Conservation (phyloP, 192 early-diverging fungal genomes). For the Backusella macrospora region DNA sequence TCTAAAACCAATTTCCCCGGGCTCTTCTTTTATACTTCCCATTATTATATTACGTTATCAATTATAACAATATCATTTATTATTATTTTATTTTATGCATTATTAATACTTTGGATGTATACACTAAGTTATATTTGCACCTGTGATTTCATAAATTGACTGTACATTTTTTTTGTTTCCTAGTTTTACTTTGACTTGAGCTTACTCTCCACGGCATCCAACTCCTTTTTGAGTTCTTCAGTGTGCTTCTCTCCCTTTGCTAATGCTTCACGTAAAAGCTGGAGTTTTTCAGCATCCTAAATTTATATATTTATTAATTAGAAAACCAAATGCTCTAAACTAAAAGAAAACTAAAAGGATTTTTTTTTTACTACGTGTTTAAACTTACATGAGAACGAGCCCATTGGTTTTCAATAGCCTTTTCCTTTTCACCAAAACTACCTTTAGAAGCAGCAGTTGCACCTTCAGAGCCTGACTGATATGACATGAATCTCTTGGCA, state of each 20-base stretch:
- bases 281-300: conserved; percentile 45
- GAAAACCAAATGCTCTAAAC: neutral
- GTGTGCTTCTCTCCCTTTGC: conserved; percentile 35
- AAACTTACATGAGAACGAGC: conserved; percentile 38
- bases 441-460: conserved; percentile 26
- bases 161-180: too few relatives aligned
- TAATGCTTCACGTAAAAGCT: conserved; percentile 38
- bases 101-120: too few relatives aligned
- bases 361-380: neutral
- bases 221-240: conserved; percentile 31
- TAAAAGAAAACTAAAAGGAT: neutral
- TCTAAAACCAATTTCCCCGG: too few relatives aligned
- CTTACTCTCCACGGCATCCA: conserved; percentile 29
- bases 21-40: too few relatives aligned
- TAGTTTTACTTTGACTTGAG: too few relatives aligned
- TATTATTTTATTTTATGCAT: too few relatives aligned
- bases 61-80: too few relatives aligned
- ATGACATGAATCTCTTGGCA: neutral
- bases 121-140: too few relatives aligned
- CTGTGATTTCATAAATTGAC: too few relatives aligned
- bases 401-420: conserved; percentile 44
- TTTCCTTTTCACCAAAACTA: conserved; percentile 39
- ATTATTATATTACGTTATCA: too few relatives aligned
- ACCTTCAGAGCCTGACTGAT: conserved; percentile 17
- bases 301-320: neutral